A percentile compares a stretch with the other conserved stretches of the same genome.
phyloP scores from a whole-genome alignment of 164 flowering plant genomes.

The Umbilicus rupestris region DNA sequence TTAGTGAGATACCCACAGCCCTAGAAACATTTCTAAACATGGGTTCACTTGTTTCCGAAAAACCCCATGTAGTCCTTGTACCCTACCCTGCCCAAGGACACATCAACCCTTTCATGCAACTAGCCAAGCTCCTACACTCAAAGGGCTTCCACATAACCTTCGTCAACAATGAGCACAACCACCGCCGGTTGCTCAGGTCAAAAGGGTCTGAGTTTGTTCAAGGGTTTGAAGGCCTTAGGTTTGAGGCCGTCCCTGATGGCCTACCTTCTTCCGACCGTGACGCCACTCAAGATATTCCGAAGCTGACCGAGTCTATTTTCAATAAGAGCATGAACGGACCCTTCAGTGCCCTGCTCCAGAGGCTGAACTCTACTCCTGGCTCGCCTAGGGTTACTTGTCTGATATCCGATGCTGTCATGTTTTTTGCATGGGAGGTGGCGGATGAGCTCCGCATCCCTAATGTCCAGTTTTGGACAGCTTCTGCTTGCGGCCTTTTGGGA shows the following conservation, averaged over 20 bases:
- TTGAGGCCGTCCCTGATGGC: slow-evolving; percentile 20
- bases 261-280: slow-evolving; percentile 13
- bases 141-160: slow-evolving; percentile 26
- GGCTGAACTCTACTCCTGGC: neutral
- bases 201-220: slow-evolving; percentile 16
- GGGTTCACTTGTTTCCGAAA: neutral
- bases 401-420: neutral
- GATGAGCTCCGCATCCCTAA: neutral
- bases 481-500: neutral
- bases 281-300: slow-evolving; percentile 16
- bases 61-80: neutral
- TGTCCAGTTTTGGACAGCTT: slow-evolving; percentile 5
- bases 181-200: slow-evolving; percentile 21
- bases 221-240: slow-evolving; percentile 15
- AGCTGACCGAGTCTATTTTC: slow-evolving; percentile 10
- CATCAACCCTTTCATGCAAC: slow-evolving; percentile 17
- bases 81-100: slow-evolving; percentile 12
- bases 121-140: slow-evolving; percentile 21
- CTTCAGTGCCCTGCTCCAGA: slow-evolving; percentile 1
- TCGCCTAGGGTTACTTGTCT: slow-evolving; percentile 15
- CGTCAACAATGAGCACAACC: slow-evolving; percentile 34
- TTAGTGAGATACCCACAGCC: no score
- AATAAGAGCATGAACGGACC: slow-evolving; percentile 11
- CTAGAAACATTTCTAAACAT: neutral
- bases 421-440: neutral